These are phyloP conservation scores for Margaritispora aquatica DNA, from an alignment of 495 filamentous ascomycete species.

Conservation along the genomic window DNA sequence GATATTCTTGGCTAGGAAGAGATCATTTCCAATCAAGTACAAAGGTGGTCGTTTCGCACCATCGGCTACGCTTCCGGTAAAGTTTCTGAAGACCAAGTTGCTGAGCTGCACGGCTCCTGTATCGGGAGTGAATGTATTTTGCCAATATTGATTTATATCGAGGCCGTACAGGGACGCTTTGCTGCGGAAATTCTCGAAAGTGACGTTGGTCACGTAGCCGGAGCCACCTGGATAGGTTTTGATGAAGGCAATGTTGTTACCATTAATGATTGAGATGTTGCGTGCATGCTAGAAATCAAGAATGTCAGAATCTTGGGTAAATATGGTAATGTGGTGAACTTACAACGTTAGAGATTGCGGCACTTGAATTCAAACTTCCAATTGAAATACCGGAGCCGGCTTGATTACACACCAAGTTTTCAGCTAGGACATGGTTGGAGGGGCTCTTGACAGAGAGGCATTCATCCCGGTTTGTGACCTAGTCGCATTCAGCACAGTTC, in stretches of 20 bases:
- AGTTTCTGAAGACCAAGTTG: background rate
- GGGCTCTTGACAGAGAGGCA: background rate
- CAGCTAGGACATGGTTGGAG: background rate
- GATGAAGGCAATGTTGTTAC: conserved; percentile 1
- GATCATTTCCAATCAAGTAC: conserved; percentile 3
- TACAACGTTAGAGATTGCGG: conserved; percentile 3
- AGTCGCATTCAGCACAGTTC: background rate
- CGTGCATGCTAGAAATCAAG: background rate
- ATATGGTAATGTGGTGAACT: background rate
- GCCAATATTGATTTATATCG: background rate
- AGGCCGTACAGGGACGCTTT: background rate
- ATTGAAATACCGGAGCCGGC: conserved; percentile 1
- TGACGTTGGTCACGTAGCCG: conserved; percentile 1
- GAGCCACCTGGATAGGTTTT: background rate
- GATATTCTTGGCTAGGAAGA: background rate
- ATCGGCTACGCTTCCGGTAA: background rate
- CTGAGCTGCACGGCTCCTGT: background rate
- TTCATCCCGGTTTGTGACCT: conserved; percentile 2
- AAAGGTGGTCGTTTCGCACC: background rate
- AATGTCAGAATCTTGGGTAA: background rate
- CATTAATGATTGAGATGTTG: background rate
- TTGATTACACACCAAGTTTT: conserved; percentile 1
- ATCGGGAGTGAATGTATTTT: background rate
- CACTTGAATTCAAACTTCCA: background rate
- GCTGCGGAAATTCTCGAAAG: background rate